These are phyloP conservation scores for Gilbertella persicaria DNA, from an alignment of 371 early-diverging fungal species.

Conservation along the genomic window DNA sequence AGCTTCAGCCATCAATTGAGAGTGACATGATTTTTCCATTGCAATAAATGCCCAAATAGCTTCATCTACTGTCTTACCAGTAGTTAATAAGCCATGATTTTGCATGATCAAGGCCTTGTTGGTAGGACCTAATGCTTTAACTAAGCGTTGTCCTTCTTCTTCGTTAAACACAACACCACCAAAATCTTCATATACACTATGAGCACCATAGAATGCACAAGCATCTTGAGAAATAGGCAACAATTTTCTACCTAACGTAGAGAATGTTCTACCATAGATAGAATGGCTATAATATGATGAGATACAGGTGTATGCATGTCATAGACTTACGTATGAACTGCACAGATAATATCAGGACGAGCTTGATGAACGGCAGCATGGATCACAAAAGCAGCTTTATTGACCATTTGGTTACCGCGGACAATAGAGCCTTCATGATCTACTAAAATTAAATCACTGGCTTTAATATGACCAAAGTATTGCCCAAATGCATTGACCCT, in stretches of 20 bases:
- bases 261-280: slow-evolving; percentile 62
- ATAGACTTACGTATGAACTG: slow-evolving; percentile 50
- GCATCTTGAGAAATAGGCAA: slow-evolving; percentile 63
- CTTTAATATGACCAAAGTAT: slow-evolving; percentile 57
- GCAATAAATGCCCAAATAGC: slow-evolving; percentile 62
- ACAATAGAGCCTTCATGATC: slow-evolving; percentile 58
- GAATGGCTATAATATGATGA: slow-evolving; percentile 43
- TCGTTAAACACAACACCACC: slow-evolving; percentile 57
- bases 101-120: slow-evolving; percentile 59
- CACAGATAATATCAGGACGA: slow-evolving; percentile 52
- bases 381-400: slow-evolving; percentile 66
- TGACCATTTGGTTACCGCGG: slow-evolving; percentile 48
- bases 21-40: slow-evolving; percentile 59
- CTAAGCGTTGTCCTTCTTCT: slow-evolving; percentile 54
- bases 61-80: slow-evolving; percentile 55
- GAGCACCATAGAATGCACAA: slow-evolving; percentile 57
- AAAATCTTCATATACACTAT: slow-evolving; percentile 50
- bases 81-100: slow-evolving; percentile 65
- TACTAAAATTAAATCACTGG: slow-evolving; percentile 56
- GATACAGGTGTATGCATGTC: background rate
- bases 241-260: slow-evolving; percentile 45
- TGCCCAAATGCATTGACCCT: slow-evolving; percentile 59
- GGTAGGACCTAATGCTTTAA: slow-evolving; percentile 41
- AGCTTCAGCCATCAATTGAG: slow-evolving; percentile 58
- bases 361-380: slow-evolving; percentile 58